Percentiles rank a stretch among this genome's conserved stretches.
Conservation (phyloP, 345 rosid species). For the Gossypium australe region DNA sequence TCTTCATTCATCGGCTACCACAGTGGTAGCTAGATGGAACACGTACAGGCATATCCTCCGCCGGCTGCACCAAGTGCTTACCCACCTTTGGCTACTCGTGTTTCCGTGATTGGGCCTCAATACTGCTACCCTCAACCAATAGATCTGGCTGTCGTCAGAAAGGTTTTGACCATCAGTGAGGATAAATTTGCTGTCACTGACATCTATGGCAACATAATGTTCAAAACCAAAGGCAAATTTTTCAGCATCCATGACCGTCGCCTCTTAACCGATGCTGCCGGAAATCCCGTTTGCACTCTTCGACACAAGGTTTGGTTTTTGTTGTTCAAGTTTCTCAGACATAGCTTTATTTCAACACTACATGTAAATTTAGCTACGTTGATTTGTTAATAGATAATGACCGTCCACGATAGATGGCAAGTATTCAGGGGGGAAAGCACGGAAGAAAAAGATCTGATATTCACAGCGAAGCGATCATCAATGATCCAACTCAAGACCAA, state of each 20-base stretch:
- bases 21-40: no score
- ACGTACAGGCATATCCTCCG: neutral
- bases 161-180: slow-evolving; percentile 8
- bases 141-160: slow-evolving; percentile 7
- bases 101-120: slow-evolving; percentile 1
- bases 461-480: slow-evolving; percentile 9
- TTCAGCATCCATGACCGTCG: slow-evolving; percentile 11
- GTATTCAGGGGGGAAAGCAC: slow-evolving; percentile 8
- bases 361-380: neutral
- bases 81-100: neutral
- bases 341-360: neutral
- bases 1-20: no score
- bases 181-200: slow-evolving; percentile 7
- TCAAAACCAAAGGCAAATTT: slow-evolving; percentile 13
- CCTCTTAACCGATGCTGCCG: slow-evolving; percentile 9
- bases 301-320: slow-evolving; percentile 10
- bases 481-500: slow-evolving; percentile 1
- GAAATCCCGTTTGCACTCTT: slow-evolving; percentile 10
- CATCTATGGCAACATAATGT: neutral
- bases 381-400: neutral
- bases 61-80: neutral
- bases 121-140: slow-evolving; percentile 6
- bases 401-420: slow-evolving; percentile 8
- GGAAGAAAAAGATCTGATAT: slow-evolving; percentile 4
- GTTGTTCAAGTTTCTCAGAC: neutral